Base-by-base conservation (phyloP, 768 basidiomycete genomes). In the Xerocomus potaroensis region DNA sequence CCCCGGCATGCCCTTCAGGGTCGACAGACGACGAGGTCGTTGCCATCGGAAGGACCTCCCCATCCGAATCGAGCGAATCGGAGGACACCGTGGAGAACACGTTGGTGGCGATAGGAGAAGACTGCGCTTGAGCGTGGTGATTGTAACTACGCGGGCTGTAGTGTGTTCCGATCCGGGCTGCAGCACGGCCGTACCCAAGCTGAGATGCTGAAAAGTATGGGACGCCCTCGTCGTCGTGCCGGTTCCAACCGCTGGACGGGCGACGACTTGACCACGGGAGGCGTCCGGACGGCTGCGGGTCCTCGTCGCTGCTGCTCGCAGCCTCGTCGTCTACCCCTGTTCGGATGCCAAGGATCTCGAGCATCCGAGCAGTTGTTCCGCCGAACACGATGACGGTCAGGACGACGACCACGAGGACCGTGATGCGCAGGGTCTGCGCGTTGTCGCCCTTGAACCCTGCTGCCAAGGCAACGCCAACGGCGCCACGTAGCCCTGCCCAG, bases 401-500 rank as follows among this genome's bases (percentile, higher is more conserved):
- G 34, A 99, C 91, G 21, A 98, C 95, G 9, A 96, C 92, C 16
- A 96, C 85, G 22, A 99, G 81, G 18, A 98, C 93, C 0, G 96
- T 98, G 37, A 84, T 96, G 27, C 93, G 76, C 42, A 99, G 76
- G 32, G 89, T 91, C 57, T 91, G 83, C 0, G 91, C 91, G 60
- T 95, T 95, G 23, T 81, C 76, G n/a, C 96, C 95, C 47, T 84
- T 84, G 74, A 99, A 95, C 3, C 94, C 94, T 2, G 92, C 89
- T 1, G 96, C 96, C 24, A 99, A 80, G 4, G 96, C 96, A 18
- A 99, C 96, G 31, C 96, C 96, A 34, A 99, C 96, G 0, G 96
- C 96, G 29, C 96, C 96, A 23, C 96, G 77, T 44, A 99, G 71
- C 5, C 95, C 95, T 1, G 95, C 95, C 96, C 95, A 99, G 69